A percentile compares a stretch with the other conserved stretches of the same genome.
Evolutionary conservation across 2,329 filamentous ascomycete genomes (phyloP).

Genomic region (Calonectria pseudoreteaudii): DNA sequence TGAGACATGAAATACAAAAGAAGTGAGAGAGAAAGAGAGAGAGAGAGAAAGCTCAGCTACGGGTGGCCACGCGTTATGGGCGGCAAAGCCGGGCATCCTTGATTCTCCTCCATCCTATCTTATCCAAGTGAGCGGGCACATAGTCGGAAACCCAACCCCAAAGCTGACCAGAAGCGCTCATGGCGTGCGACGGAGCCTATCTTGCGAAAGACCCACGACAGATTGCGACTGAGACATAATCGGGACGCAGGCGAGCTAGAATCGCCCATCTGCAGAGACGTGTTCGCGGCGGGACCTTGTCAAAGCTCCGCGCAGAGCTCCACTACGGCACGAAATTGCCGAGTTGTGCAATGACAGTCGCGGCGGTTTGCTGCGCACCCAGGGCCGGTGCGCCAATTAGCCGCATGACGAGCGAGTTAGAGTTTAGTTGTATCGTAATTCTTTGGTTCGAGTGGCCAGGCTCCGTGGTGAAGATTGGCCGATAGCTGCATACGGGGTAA

Average conservation of each 20-base stretch:
- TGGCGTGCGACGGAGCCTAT: conserved; percentile 11
- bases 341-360: background rate
- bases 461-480: background rate
- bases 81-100: background rate
- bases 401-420: background rate
- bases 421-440: background rate
- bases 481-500: background rate
- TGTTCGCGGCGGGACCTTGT: background rate
- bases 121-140: background rate
- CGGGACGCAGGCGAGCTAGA: background rate
- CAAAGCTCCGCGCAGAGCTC: background rate
- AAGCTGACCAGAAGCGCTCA: background rate
- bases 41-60: background rate
- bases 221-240: conserved; percentile 17
- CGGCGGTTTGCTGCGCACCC: background rate
- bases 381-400: background rate
- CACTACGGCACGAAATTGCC: conserved; percentile 11
- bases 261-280: background rate
- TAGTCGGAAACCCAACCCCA: background rate
- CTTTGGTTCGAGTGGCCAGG: background rate
- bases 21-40: background rate
- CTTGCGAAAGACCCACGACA: conserved; percentile 21
- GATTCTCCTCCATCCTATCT: conserved; percentile 2
- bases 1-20: background rate
- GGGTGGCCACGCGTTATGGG: background rate